These are phyloP conservation scores for Cadophora sp. DNA, from an alignment of 2,329 filamentous ascomycete genomes.

Conservation along the genomic window DNA sequence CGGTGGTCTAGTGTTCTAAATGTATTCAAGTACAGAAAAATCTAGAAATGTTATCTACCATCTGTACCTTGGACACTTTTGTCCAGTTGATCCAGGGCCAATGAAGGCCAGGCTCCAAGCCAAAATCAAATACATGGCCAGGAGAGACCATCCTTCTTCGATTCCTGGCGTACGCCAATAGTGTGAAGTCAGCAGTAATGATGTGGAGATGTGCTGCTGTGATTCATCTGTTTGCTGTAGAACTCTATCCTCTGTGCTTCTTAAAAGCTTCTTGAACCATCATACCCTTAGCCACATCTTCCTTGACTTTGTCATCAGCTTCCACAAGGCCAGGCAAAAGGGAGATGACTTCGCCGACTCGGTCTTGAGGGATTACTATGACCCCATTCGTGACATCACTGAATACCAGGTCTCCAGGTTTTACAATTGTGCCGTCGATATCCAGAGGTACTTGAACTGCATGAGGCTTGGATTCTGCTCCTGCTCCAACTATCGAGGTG, in stretches of 20 bases:
- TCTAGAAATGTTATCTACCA: too few relatives aligned
- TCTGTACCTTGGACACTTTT: too few relatives aligned
- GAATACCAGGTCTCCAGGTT: conserved; percentile 71
- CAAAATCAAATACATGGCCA: too few relatives aligned
- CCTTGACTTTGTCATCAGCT: conserved; percentile 67
- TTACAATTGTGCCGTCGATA: conserved; percentile 52
- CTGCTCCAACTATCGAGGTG: conserved; percentile 63
- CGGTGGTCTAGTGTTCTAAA: too few relatives aligned
- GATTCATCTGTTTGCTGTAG: neutral
- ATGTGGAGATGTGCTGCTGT: neutral
- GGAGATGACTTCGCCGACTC: conserved; percentile 65
- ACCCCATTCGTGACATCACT: conserved; percentile 74
- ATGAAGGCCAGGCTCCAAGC: too few relatives aligned
- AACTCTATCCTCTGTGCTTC: conserved; percentile 41
- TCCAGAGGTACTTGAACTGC: conserved; percentile 55
- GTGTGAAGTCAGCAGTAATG: neutral
- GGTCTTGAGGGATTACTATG: conserved; percentile 68
- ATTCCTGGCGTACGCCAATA: neutral
- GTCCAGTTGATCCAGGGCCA: too few relatives aligned
- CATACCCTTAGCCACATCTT: conserved; percentile 67
- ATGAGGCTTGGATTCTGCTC: conserved; percentile 62
- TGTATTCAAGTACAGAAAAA: too few relatives aligned
- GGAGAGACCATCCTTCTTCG: too few relatives aligned
- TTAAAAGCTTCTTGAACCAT: conserved; percentile 72
- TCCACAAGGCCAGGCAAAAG: conserved; percentile 49